These are phyloP conservation scores for Phellopilus nigrolimitatus DNA, from an alignment of 1,284 basidiomycete genomes.

Conservation along the genomic window DNA sequence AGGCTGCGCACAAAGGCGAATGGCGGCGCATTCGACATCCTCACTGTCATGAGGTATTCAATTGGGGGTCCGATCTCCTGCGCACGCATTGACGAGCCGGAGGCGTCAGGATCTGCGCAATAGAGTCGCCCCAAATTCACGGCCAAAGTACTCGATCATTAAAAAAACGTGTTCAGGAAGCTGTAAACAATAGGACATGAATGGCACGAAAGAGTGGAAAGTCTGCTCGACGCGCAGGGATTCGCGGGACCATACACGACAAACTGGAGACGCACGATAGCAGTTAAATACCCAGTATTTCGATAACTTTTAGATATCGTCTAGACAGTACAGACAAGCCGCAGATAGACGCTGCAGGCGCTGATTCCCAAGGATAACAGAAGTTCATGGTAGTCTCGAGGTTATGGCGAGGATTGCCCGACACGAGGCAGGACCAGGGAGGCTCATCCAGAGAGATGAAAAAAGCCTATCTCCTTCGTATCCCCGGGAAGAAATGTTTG, in stretches of 20 bases:
- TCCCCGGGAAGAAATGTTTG: neutral
- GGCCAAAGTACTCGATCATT: neutral
- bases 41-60: constrained; percentile 9
- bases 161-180: constrained; percentile 4
- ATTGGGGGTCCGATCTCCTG: neutral
- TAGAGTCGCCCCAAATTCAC: neutral
- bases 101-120: neutral
- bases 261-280: neutral
- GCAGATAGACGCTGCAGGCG: neutral
- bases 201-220: neutral
- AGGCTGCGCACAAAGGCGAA: neutral
- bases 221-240: neutral
- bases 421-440: constrained; percentile 11
- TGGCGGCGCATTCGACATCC: neutral
- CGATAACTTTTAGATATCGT: neutral
- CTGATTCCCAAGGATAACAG: neutral
- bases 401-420: neutral
- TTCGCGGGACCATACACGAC: neutral
- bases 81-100: neutral
- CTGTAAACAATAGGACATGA: no score
- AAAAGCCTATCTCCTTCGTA: neutral
- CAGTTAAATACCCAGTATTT: neutral
- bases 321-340: neutral
- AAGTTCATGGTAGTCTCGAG: neutral
- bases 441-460: constrained; percentile 1